Evolutionary conservation across 176 grass and related monocot genomes (phyloP), one percentile per base, ranked within the genome.

Genomic region (Juncus inflexus): DNA sequence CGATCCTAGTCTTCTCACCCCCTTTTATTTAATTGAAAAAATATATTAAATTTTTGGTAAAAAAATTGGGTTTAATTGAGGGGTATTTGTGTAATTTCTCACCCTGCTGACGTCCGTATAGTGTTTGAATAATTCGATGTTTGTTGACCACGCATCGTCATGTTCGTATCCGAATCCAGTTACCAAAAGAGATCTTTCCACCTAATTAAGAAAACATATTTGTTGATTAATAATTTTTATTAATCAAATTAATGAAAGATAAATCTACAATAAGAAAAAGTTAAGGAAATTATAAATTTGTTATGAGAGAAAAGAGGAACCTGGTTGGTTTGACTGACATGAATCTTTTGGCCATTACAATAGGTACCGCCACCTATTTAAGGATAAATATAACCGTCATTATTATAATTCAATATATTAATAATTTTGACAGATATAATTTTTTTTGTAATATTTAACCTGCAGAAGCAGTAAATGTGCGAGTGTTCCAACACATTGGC

Each of bases 101-200:
- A 97, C 92, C 82, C 92, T 89, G 72, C 87, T 97, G 87, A 91
- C 57, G 49, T 97, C 92, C 61, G 92, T 97, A 81, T 88, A 97
- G 74, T 97, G 84, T 72, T 91, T 97, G 77, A 97, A 97, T 55
- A 97, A 79, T 62, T 86, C 85, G 35, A 97, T 86, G 78, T 97
- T 97, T 58, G 92, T 86, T 61, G 68, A 58, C 92, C 92, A 97
- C 72, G 92, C 82, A 75, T 97, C 92, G 81, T 97, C 87, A 77
- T 91, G 87, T 58, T 97, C 92, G 74, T 97, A 97, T 65, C 92
- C 87, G 77, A 97, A 97, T 15, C 92, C 92, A 58, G 92, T 97
- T 50, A 97, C 92, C n/a, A 97, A 77, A 76, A 97, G 92, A 72
- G 92, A 97, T 59, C 84, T 81, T 76, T 91, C 92, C 72, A 97